These are phyloP conservation scores for Phytophthora pini DNA, from an alignment of 352 stramenopile genomes.

Conservation along the genomic window DNA sequence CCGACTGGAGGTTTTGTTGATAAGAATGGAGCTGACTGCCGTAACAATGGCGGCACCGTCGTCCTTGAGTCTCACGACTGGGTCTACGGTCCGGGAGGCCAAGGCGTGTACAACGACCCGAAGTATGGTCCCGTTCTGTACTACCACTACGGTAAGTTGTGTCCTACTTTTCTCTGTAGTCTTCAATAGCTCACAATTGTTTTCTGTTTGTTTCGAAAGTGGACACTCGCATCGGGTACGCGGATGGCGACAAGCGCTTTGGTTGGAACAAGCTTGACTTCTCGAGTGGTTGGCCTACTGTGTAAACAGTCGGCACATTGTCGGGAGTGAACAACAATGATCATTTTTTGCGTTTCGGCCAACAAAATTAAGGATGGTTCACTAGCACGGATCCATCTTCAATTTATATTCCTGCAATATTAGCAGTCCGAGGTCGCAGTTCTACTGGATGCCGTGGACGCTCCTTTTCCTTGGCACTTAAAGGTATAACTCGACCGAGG, in stretches of 20 bases:
- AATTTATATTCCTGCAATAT: conserved; percentile 20
- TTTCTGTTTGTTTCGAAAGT: conserved; percentile 29
- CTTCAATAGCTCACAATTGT: conserved; percentile 4
- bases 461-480: conserved; percentile 24
- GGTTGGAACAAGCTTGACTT: conserved; percentile 65
- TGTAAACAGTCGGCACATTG: conserved; percentile 15
- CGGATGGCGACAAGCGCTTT: conserved; percentile 56
- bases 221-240: conserved; percentile 52
- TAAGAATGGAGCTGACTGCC: conserved; percentile 37
- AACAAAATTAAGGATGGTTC: no score
- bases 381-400: neutral
- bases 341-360: neutral
- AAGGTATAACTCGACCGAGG: conserved; percentile 5
- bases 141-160: conserved; percentile 58
- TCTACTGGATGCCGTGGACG: conserved; percentile 12
- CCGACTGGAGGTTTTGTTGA: conserved; percentile 48
- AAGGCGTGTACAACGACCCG: conserved; percentile 55
- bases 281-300: conserved; percentile 50
- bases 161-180: neutral
- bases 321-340: neutral
- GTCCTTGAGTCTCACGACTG: conserved; percentile 50
- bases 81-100: conserved; percentile 55
- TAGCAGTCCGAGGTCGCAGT: conserved; percentile 29
- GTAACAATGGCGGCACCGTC: conserved; percentile 46
- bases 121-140: conserved; percentile 52